phyloP scores from a whole-genome alignment of 306 rosid species.

The Lagenaria siceraria region DNA sequence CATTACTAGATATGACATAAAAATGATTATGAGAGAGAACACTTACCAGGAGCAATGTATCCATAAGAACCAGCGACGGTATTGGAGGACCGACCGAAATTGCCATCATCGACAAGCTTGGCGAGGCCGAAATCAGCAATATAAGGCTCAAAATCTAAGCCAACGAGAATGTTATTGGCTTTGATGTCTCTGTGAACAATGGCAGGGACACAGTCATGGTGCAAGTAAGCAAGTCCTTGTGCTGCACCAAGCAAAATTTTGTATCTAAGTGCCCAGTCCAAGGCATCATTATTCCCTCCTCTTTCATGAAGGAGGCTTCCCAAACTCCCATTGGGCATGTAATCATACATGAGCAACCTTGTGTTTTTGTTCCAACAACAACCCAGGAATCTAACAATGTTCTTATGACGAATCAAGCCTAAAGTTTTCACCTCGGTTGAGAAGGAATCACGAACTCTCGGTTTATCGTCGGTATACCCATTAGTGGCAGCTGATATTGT shows the following conservation, averaged over 20 bases:
- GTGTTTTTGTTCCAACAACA: constrained; percentile 71
- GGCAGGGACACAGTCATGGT: constrained; percentile 87
- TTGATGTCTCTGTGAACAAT: constrained; percentile 86
- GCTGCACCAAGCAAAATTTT: constrained; percentile 70
- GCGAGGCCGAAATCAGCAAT: constrained; percentile 92
- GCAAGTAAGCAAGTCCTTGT: constrained; percentile 81
- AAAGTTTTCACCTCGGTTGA: constrained; percentile 78
- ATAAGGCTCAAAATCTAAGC: constrained; percentile 71
- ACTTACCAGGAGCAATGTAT: constrained; percentile 86
- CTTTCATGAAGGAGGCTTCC: constrained; percentile 65
- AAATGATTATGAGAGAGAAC: background rate
- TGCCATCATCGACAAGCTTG: constrained; percentile 67
- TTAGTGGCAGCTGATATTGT: constrained; percentile 26
- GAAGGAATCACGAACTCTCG: constrained; percentile 64
- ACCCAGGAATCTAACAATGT: constrained; percentile 80
- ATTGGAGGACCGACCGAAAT: constrained; percentile 60
- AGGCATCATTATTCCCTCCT: constrained; percentile 41
- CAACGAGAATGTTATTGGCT: constrained; percentile 84
- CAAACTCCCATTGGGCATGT: constrained; percentile 83
- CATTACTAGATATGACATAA: background rate
- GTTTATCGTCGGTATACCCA: constrained; percentile 29
- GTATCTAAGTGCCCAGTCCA: constrained; percentile 73
- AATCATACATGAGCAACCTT: constrained; percentile 72
- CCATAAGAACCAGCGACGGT: constrained; percentile 90
- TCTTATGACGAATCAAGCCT: constrained; percentile 82